Evolutionary conservation across 169 alveolate species (phyloP).

Genomic region (Plasmodium billcollinsi): DNA sequence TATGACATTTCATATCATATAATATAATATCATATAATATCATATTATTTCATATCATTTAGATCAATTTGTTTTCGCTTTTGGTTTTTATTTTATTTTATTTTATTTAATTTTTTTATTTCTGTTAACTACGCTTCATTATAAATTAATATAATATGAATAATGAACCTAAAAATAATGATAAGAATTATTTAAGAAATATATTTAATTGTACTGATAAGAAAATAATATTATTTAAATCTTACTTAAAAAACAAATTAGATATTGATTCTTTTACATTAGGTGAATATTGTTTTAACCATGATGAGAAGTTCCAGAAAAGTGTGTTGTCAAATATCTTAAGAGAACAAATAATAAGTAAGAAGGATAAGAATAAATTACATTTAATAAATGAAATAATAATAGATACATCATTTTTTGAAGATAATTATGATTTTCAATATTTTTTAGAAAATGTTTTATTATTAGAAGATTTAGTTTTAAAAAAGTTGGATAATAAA

Average conservation of each 20-base stretch:
- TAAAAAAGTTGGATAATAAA: conserved; percentile 45
- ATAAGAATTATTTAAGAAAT: conserved; percentile 5
- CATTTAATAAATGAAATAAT: conserved; percentile 49
- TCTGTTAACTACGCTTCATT: background rate
- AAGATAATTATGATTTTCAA: conserved; percentile 60
- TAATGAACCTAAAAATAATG: background rate
- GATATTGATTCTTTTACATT: conserved; percentile 36
- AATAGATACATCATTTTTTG: conserved; percentile 38
- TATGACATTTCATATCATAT: too few relatives aligned
- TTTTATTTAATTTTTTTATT: background rate
- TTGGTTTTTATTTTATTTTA: background rate
- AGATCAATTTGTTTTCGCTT: background rate
- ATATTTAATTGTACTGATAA: conserved; percentile 62
- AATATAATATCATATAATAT: too few relatives aligned
- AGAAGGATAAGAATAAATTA: conserved; percentile 44
- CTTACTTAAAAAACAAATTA: conserved; percentile 38
- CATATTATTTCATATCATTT: too few relatives aligned
- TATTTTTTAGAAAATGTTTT: conserved; percentile 75
- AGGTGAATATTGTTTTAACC: conserved; percentile 64
- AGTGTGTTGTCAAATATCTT: conserved; percentile 25
- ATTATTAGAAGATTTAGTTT: conserved; percentile 43
- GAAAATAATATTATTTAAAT: conserved; percentile 66
- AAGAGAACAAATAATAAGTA: conserved; percentile 46
- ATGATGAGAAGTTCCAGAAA: conserved; percentile 63
- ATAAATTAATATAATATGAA: conserved; percentile 6